Base-by-base conservation (phyloP, 176 grass and related monocot genomes). In the Zoysia pacifica region DNA sequence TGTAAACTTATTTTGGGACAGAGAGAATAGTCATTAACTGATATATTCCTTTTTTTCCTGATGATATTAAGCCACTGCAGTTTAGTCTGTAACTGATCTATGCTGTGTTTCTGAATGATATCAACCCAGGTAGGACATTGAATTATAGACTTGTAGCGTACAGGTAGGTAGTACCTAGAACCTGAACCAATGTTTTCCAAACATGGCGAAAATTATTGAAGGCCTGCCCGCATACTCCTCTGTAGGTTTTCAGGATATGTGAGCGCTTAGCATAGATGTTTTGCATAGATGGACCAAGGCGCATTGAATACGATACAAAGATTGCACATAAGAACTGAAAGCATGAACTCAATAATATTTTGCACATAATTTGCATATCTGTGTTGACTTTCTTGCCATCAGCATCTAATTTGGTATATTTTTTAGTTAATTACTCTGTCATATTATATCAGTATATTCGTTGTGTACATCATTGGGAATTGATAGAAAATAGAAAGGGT, bases 191-290 rank as follows among this genome's bases (percentile, higher is more conserved):
- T 83, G 6, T 62, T 51, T 52, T 69, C 2, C 44, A 37, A 61
- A 43, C 15, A 56, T 73, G 53, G 67, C 67, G 42, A 9, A 75
- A 76, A 69, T 45, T 62, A 63, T 76, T 37, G 55, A 73, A 43
- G 36, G 13, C 41, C 19, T 80, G 28, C 36, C 42, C 18, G 48
- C 53, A 52, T 72, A 51, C 46, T 75, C 1, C 47, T 2, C 43
- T 39, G 12, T 72, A n/a, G 10, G 56, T 67, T 67, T 47, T 39
- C 20, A 77, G 66, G 18, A 48, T 71, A 42, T 78, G 53, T 62
- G 46, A 69, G 13, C 2, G 7, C 46, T 84, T 69, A 48, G 46
- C 53, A 19, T 36, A 16, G 15, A 69, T 67, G 19, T 79, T 61
- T 44, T 69, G n/a, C 39, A 64, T 39, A 37, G 61, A 38, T 64